Percentiles rank a stretch among this genome's conserved stretches.
Evolutionary conservation across 805 yeast species (phyloP).

Genomic region (Wickerhamomyces rabaulensis): DNA sequence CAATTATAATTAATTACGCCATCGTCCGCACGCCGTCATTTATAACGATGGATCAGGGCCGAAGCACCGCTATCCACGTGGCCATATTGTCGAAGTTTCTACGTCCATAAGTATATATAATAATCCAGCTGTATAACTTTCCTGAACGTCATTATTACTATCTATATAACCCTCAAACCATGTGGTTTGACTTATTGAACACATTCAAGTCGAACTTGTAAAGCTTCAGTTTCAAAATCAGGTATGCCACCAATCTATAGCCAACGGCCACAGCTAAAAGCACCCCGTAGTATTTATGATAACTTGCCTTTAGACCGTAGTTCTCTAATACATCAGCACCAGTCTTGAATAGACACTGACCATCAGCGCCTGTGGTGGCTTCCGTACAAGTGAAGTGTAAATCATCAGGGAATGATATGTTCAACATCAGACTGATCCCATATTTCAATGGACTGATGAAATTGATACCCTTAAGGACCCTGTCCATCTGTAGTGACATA

Average conservation of each 20-base stretch:
- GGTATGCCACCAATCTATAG: slow-evolving; percentile 37
- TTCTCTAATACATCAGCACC: slow-evolving; percentile 52
- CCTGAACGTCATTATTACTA: background rate
- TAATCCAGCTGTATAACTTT: no score
- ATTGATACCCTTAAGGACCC: slow-evolving; percentile 63
- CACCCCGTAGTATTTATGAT: slow-evolving; percentile 32
- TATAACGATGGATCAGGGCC: no score
- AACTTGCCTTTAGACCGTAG: slow-evolving; percentile 34
- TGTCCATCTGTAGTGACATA: slow-evolving; percentile 72
- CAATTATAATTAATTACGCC: no score
- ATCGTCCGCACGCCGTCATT: no score
- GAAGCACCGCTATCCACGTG: no score
- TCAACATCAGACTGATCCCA: slow-evolving; percentile 51
- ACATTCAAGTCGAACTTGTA: slow-evolving; percentile 17
- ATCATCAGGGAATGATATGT: slow-evolving; percentile 42
- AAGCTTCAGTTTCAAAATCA: slow-evolving; percentile 13
- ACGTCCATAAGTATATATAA: no score
- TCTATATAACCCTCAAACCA: background rate
- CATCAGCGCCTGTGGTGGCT: slow-evolving; percentile 28
- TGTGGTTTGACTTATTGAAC: slow-evolving; percentile 3
- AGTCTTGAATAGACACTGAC: slow-evolving; percentile 41
- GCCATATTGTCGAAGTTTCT: no score
- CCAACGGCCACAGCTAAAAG: slow-evolving; percentile 34
- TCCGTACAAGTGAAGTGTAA: slow-evolving; percentile 45
- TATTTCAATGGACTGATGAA: slow-evolving; percentile 76